A percentile compares a stretch with the other conserved stretches of the same genome.
Conservation (phyloP, 805 yeast species). For the Tetrapisispora phaffii region DNA sequence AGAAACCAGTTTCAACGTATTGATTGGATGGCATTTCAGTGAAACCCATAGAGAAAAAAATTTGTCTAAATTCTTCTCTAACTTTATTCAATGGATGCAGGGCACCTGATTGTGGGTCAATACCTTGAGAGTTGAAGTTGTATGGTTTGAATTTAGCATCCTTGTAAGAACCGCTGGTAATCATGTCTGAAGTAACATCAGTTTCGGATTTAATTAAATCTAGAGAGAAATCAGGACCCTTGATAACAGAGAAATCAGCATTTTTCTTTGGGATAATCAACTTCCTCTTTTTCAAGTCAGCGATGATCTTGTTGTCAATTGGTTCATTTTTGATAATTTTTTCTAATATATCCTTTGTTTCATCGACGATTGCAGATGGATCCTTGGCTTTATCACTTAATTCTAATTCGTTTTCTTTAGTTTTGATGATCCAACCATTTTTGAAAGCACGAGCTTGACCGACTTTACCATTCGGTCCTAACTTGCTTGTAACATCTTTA, state of each 20-base stretch:
- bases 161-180: conserved; percentile 73
- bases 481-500: conserved; percentile 53
- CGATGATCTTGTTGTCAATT: conserved; percentile 52
- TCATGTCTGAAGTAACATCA: conserved; percentile 91
- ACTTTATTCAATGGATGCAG: conserved; percentile 94
- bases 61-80: conserved; percentile 94
- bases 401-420: conserved; percentile 64
- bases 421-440: conserved; percentile 90
- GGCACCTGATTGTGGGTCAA: conserved; percentile 78
- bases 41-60: conserved; percentile 96
- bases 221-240: conserved; percentile 78
- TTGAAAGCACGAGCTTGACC: conserved; percentile 98
- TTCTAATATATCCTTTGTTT: conserved; percentile 54
- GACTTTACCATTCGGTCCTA: conserved; percentile 77
- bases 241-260: conserved; percentile 63
- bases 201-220: conserved; percentile 78
- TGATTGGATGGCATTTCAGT: conserved; percentile 98
- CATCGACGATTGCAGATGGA: conserved; percentile 39
- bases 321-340: conserved; percentile 31
- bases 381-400: conserved; percentile 40
- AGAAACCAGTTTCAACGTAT: conserved; percentile 95
- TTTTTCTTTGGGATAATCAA: conserved; percentile 60
- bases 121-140: conserved; percentile 93
- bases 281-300: conserved; percentile 91
- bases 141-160: conserved; percentile 82